Evolutionary conservation across 2,329 filamentous ascomycete species (phyloP).

Genomic region (Scolecobasidium constrictum): DNA sequence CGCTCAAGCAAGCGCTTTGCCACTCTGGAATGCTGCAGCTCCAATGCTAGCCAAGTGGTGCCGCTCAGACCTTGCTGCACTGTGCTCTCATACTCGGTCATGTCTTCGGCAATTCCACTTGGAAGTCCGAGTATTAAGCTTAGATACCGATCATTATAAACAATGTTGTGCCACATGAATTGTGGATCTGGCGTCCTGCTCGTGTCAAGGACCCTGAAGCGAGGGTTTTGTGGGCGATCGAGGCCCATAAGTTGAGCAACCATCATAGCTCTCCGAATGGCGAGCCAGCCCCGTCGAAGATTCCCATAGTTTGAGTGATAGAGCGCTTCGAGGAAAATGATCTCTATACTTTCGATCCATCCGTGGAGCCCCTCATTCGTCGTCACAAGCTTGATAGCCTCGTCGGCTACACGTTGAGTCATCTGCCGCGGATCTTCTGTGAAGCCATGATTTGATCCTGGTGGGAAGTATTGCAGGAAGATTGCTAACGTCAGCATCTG

Average conservation of each 20-base stretch:
- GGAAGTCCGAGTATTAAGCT: slow-evolving; percentile 8
- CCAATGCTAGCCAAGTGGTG: neutral
- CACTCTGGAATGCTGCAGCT: neutral
- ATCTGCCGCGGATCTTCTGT: slow-evolving; percentile 16
- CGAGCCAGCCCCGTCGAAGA: slow-evolving; percentile 29
- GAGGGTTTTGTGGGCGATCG: slow-evolving; percentile 17
- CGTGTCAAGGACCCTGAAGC: slow-evolving; percentile 1
- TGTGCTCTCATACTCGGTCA: neutral
- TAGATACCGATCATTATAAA: slow-evolving; percentile 8
- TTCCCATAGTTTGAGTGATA: slow-evolving; percentile 30
- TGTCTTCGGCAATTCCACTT: neutral
- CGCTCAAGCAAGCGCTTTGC: neutral
- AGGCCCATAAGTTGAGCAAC: slow-evolving; percentile 33
- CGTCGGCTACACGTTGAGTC: slow-evolving; percentile 20
- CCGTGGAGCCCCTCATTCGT: slow-evolving; percentile 27
- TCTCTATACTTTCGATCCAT: slow-evolving; percentile 30
- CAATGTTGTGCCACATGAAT: slow-evolving; percentile 9
- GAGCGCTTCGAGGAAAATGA: slow-evolving; percentile 30
- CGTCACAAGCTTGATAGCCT: slow-evolving; percentile 21
- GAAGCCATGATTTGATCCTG: slow-evolving; percentile 13
- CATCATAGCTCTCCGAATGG: slow-evolving; percentile 25
- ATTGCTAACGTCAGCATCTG: slow-evolving; percentile 22
- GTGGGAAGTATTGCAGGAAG: slow-evolving; percentile 17
- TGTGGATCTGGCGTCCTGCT: neutral
- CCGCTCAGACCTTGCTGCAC: neutral